A percentile compares a stretch with the other conserved stretches of the same genome.
Conservation (phyloP, 352 stramenopile genomes). For the Globisporangium perplexum region DNA sequence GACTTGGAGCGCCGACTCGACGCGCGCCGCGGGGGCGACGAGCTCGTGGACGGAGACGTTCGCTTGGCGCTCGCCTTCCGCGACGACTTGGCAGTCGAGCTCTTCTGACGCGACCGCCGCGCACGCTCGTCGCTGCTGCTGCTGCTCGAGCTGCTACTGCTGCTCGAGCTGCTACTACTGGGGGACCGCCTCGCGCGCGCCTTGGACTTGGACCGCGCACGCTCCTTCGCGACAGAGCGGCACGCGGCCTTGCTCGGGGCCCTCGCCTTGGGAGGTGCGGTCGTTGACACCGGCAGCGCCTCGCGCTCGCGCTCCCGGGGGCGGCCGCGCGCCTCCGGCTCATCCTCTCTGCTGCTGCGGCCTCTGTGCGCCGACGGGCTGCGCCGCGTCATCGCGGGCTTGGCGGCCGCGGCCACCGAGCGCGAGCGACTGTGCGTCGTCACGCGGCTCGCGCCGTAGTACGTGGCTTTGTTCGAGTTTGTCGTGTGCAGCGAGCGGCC, state of each 20-base stretch:
- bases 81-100: constrained; percentile 8
- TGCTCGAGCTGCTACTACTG: not conserved
- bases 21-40: not conserved
- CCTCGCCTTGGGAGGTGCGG: constrained; percentile 3
- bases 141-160: not conserved
- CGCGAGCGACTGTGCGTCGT: constrained; percentile 21
- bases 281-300: constrained; percentile 7
- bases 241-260: not conserved
- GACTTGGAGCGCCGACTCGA: constrained; percentile 5
- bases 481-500: constrained; percentile 21
- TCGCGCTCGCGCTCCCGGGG: constrained; percentile 5
- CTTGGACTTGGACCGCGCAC: constrained; percentile 42
- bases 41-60: constrained; percentile 15
- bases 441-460: constrained; percentile 13
- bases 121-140: not conserved
- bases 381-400: not conserved
- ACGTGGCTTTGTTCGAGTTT: constrained; percentile 20
- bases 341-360: not conserved
- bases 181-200: constrained; percentile 1
- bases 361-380: not conserved
- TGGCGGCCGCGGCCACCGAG: constrained; percentile 7
- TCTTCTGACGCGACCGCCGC: not conserved
- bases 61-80: constrained; percentile 16
- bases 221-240: constrained; percentile 16
- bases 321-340: not conserved